Percentiles rank a stretch among this genome's conserved stretches.
These are phyloP conservation scores for Takashimella koratensis DNA, from an alignment of 1,284 basidiomycete species.

Conservation along the genomic window DNA sequence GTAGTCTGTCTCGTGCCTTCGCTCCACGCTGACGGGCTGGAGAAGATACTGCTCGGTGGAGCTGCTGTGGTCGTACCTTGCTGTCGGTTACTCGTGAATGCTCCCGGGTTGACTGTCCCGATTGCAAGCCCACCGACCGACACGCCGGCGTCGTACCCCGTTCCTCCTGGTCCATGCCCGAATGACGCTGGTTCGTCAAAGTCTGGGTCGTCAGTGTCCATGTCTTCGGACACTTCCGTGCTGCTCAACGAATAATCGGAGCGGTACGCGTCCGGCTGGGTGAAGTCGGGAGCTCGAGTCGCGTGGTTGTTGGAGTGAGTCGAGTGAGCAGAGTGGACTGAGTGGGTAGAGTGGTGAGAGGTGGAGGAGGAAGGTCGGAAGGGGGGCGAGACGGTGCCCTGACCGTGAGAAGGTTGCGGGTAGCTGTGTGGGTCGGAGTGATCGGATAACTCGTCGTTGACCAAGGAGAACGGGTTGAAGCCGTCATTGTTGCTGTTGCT, in stretches of 20 bases:
- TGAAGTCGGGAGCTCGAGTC: too few species aligned
- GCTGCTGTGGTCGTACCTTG: too few species aligned
- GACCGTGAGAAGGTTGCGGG: slow-evolving; percentile 6
- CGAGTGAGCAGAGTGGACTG: slow-evolving; percentile 1
- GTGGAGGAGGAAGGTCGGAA: slow-evolving; percentile 10
- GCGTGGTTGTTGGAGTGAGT: not conserved
- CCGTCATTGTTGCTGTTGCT: not conserved
- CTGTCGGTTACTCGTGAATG: not conserved
- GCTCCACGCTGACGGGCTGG: not conserved
- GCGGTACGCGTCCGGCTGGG: not conserved
- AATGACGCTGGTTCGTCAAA: too few species aligned
- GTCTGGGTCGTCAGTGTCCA: slow-evolving; percentile 10
- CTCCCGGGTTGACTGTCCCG: slow-evolving; percentile 6
- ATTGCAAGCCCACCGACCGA: slow-evolving; percentile 6
- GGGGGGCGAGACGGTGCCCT: not conserved
- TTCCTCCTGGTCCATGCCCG: slow-evolving; percentile 1
- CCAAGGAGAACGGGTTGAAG: slow-evolving; percentile 15
- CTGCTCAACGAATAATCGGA: slow-evolving; percentile 4
- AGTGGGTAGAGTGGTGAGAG: slow-evolving; percentile 7
- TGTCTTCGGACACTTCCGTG: slow-evolving; percentile 13
- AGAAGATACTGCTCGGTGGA: not conserved
- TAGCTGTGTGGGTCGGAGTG: not conserved
- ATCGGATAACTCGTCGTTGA: slow-evolving; percentile 3
- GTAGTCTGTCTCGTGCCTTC: slow-evolving; percentile 3
- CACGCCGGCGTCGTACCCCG: not conserved